Evolutionary conservation across 2,329 filamentous ascomycete species (phyloP), one percentile per base, ranked within the genome.

Genomic region (Magnaporthiopsis rhizophila): DNA sequence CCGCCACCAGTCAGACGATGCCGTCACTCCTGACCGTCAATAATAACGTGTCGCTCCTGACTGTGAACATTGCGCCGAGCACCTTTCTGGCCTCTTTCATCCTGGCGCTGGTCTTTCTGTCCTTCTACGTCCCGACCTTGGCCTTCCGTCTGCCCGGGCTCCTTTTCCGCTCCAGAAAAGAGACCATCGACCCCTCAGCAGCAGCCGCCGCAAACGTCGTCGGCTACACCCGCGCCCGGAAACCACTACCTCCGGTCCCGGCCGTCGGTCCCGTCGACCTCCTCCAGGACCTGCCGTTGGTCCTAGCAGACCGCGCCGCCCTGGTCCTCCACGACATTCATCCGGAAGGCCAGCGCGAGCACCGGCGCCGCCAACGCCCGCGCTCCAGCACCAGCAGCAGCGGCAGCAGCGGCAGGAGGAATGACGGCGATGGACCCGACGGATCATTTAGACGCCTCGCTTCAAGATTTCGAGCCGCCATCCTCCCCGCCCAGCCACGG

Each of bases 41-140:
- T 75, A 86, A 83, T 74, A 82, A 85, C 80, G 79, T 86, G 72
- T 83, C 83, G 65, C 79, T 87, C 69, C 72, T 87, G 72, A 86
- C 80, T 74, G 78, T 87, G 71, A 81, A 77, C 70, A 81, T 86
- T 73, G 82, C 83, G 57, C 83, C 84, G 30, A 82, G 81, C 73
- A 83, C 83, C 65, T 86, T 82, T 72, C 75, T 86, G 69, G 81
- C 81, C 66, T 78, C 79, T 34, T 71, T 85, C 66, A 74, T 77
- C 65, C 69, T 86, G 36, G 71, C 78, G 62, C 76, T 86, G 68
- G 76, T 81, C 71, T 83, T 86, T 69, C 68, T 83, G 66, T 79
- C 78, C 65, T 70, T 83, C 62, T 85, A 83, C 69, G 71, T 82
- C 26, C 72, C 79, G 8, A 70, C 72, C 3, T 67, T 69, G 11